Conservation (phyloP, 441 rosid species). For the Croton laevigatus region DNA sequence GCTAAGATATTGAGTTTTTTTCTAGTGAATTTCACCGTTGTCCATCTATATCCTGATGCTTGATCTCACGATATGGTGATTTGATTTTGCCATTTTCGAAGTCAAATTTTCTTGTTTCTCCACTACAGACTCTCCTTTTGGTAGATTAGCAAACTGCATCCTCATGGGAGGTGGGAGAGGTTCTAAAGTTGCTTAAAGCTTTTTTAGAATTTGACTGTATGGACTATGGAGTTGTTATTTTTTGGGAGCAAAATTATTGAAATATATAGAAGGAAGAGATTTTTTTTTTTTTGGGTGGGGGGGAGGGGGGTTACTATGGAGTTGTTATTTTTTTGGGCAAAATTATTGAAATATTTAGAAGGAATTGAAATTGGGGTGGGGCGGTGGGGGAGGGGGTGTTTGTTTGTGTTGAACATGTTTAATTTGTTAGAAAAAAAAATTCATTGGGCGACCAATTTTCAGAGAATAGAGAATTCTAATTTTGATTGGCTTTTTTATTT, state of each 20-base stretch:
- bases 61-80: background rate
- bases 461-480: background rate
- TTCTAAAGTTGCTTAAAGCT: conserved; percentile 1
- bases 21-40: background rate
- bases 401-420: no score
- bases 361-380: no score
- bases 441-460: no score
- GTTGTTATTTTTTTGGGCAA: no score
- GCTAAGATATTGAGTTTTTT: background rate
- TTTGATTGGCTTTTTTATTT: background rate
- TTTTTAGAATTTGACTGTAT: background rate
- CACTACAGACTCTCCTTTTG: background rate
- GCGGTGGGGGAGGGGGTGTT: no score
- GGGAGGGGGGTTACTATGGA: no score
- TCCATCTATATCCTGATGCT: background rate
- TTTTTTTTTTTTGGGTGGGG: no score
- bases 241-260: no score
- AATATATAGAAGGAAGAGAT: no score
- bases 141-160: background rate
- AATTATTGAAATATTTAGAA: no score
- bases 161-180: background rate
- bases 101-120: background rate
- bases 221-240: no score
- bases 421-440: no score
- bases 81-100: background rate